These are phyloP conservation scores for Colletotrichum sp. DNA, from an alignment of 2,329 filamentous ascomycete genomes.

Conservation along the genomic window DNA sequence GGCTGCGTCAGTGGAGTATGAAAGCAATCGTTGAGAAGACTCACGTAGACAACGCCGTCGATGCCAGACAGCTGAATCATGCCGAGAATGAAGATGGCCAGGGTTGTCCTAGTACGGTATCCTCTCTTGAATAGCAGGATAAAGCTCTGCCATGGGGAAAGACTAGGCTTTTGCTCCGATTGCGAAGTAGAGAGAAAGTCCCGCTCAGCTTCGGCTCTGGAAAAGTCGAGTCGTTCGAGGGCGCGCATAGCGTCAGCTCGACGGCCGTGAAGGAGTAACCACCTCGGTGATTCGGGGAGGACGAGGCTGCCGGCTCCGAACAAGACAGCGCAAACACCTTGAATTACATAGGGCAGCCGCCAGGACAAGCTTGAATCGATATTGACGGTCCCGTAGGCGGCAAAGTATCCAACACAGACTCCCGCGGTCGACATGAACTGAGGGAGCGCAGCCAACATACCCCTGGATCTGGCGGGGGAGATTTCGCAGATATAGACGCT, in stretches of 20 bases:
- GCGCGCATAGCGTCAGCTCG: constrained; percentile 47
- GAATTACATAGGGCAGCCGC: constrained; percentile 60
- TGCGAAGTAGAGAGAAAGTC: constrained; percentile 39
- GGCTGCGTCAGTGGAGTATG: background rate
- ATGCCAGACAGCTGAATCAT: constrained; percentile 68
- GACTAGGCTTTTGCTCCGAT: constrained; percentile 30
- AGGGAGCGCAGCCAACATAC: constrained; percentile 54
- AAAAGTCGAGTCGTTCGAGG: constrained; percentile 47
- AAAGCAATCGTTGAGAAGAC: constrained; percentile 22
- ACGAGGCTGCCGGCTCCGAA: constrained; percentile 44
- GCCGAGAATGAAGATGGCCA: constrained; percentile 62
- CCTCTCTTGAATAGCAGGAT: constrained; percentile 39
- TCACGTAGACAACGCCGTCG: constrained; percentile 65
- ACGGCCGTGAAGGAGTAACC: constrained; percentile 55
- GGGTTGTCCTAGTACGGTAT: constrained; percentile 49
- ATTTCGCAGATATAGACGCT: constrained; percentile 67
- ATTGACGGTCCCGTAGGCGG: constrained; percentile 58
- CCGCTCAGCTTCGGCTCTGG: constrained; percentile 50
- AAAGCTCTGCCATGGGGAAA: constrained; percentile 35
- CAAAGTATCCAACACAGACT: constrained; percentile 62
- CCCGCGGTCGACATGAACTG: constrained; percentile 58
- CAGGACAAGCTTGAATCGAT: constrained; percentile 51
- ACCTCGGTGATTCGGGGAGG: constrained; percentile 62
- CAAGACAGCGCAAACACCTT: constrained; percentile 38
- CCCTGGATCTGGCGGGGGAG: constrained; percentile 54